These are phyloP conservation scores for Auriculariales sp. DNA, from an alignment of 768 basidiomycete species.

Conservation along the genomic window DNA sequence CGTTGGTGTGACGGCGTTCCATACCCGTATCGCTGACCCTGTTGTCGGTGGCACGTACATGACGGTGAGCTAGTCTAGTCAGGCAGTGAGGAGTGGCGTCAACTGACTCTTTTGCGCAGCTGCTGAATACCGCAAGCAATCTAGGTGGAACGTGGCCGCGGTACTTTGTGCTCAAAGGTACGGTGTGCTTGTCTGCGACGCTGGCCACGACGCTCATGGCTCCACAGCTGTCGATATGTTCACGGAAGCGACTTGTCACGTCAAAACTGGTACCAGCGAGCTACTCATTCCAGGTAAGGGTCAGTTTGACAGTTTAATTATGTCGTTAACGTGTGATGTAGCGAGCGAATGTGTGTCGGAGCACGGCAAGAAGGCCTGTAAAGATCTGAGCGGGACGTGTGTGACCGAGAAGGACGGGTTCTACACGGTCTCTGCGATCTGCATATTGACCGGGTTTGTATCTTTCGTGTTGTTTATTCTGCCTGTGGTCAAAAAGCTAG, in stretches of 20 bases:
- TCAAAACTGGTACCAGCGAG: slow-evolving; percentile 27
- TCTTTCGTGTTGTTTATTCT: slow-evolving; percentile 64
- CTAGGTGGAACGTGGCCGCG: slow-evolving; percentile 98
- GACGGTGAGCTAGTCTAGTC: slow-evolving; percentile 51
- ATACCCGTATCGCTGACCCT: slow-evolving; percentile 90
- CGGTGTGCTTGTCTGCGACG: slow-evolving; percentile 1
- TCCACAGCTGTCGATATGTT: slow-evolving; percentile 77
- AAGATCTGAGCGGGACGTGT: slow-evolving; percentile 63
- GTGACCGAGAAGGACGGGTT: slow-evolving; percentile 83
- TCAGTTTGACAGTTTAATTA: slow-evolving; percentile 27
- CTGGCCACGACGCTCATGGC: slow-evolving; percentile 7
- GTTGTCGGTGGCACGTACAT: slow-evolving; percentile 98
- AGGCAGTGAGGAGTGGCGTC: background rate
- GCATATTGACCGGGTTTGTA: slow-evolving; percentile 59
- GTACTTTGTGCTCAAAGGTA: slow-evolving; percentile 88
- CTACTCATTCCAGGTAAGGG: slow-evolving; percentile 22
- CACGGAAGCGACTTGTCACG: slow-evolving; percentile 69
- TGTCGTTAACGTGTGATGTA: slow-evolving; percentile 14
- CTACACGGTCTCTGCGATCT: slow-evolving; percentile 70
- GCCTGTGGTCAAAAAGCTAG: slow-evolving; percentile 72
- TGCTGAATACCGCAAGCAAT: slow-evolving; percentile 91
- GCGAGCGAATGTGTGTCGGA: slow-evolving; percentile 88
- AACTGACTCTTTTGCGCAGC: slow-evolving; percentile 26
- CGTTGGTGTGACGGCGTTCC: slow-evolving; percentile 97
- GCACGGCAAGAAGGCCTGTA: slow-evolving; percentile 68